These are phyloP conservation scores for Termitomyces titanicus DNA, from an alignment of 768 basidiomycete genomes.

Conservation along the genomic window DNA sequence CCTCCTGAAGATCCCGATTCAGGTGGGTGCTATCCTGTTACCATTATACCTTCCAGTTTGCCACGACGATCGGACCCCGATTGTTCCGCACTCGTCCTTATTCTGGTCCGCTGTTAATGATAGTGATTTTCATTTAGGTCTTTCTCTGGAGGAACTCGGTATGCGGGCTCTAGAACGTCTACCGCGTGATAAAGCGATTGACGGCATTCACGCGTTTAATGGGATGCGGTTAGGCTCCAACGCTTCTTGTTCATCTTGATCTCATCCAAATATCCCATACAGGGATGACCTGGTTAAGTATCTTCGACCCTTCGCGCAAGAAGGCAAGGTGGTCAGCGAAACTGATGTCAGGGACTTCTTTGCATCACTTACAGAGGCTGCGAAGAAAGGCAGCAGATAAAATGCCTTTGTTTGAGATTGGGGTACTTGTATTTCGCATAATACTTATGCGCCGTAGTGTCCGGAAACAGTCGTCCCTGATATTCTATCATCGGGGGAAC, in stretches of 20 bases:
- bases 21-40: slow-evolving; percentile 33
- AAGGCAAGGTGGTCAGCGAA: slow-evolving; percentile 72
- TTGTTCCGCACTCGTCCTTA: slow-evolving; percentile 7
- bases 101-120: slow-evolving; percentile 5
- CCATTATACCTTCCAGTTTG: slow-evolving; percentile 1
- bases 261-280: slow-evolving; percentile 5
- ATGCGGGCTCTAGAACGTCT: slow-evolving; percentile 70
- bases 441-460: not conserved
- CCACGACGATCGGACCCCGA: slow-evolving; percentile 10
- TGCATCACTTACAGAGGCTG: slow-evolving; percentile 42
- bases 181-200: slow-evolving; percentile 77
- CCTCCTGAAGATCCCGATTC: slow-evolving; percentile 87
- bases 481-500: not conserved
- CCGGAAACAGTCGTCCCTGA: not conserved
- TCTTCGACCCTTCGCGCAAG: slow-evolving; percentile 75
- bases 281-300: slow-evolving; percentile 72
- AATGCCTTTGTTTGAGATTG: not conserved
- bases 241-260: not conserved
- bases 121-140: slow-evolving; percentile 36
- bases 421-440: not conserved
- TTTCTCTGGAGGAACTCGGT: slow-evolving; percentile 81
- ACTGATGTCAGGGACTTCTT: slow-evolving; percentile 70
- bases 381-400: slow-evolving; percentile 22
- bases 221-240: slow-evolving; percentile 60
- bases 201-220: slow-evolving; percentile 83